Conservation (phyloP, 352 stramenopile genomes). For the Saprolegnia parasitica region DNA sequence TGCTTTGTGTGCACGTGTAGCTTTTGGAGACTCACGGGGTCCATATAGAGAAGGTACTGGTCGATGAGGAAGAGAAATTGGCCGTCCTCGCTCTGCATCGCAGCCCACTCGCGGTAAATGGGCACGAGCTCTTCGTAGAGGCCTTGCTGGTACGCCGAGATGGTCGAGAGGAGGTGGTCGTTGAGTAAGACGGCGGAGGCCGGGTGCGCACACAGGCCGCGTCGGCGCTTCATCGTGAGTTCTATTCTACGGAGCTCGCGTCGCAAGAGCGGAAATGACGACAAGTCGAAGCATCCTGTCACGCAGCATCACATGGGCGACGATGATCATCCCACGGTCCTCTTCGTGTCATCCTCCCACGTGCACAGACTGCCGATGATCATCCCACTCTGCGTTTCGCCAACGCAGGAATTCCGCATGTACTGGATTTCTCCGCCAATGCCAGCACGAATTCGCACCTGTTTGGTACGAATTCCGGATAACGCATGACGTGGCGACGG, state of each 20-base stretch:
- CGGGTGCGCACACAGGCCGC: not conserved
- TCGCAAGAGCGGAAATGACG: not conserved
- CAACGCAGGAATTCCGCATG: not conserved
- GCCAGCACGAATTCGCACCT: not conserved
- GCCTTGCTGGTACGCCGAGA: slow-evolving; percentile 19
- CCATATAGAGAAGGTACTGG: slow-evolving; percentile 16
- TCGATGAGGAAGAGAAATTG: slow-evolving; percentile 22
- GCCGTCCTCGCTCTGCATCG: not conserved
- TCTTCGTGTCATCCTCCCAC: slow-evolving; percentile 10
- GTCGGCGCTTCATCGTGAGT: slow-evolving; percentile 21
- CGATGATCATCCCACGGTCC: slow-evolving; percentile 1
- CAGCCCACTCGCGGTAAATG: slow-evolving; percentile 11
- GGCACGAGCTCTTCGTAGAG: slow-evolving; percentile 17
- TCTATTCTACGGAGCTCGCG: not conserved
- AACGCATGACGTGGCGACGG: not conserved
- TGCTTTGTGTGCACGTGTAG: slow-evolving; percentile 4
- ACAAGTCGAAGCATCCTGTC: not conserved
- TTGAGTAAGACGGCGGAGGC: not conserved
- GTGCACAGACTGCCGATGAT: slow-evolving; percentile 7
- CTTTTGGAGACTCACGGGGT: slow-evolving; percentile 22
- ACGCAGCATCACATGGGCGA: not conserved
- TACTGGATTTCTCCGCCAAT: not conserved
- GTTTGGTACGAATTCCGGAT: not conserved
- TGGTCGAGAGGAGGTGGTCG: slow-evolving; percentile 4
- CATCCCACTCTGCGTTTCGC: slow-evolving; percentile 5